phyloP scores from a whole-genome alignment of 2,329 filamentous ascomycete species.

The Sporothrix brasiliensis region DNA sequence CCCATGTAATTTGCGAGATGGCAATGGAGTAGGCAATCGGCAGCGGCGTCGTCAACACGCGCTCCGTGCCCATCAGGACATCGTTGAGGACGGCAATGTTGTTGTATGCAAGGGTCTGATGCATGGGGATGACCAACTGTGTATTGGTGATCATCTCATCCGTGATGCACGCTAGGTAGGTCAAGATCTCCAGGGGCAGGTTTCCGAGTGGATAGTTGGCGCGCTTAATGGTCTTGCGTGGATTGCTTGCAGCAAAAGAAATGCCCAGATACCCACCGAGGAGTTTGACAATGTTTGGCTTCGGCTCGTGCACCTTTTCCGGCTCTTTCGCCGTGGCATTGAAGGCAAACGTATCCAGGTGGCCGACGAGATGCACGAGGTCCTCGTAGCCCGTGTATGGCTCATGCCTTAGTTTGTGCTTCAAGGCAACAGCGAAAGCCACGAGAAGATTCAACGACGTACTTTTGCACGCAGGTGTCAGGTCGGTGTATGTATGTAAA shows the following conservation, averaged over 20 bases:
- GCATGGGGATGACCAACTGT: slow-evolving; percentile 52
- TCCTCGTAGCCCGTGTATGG: slow-evolving; percentile 71
- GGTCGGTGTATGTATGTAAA: background rate
- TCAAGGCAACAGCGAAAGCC: slow-evolving; percentile 68
- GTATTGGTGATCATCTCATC: slow-evolving; percentile 58
- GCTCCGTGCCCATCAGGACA: slow-evolving; percentile 66
- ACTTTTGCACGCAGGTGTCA: slow-evolving; percentile 34
- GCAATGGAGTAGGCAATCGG: slow-evolving; percentile 75
- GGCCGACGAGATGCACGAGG: slow-evolving; percentile 61
- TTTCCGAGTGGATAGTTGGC: slow-evolving; percentile 70
- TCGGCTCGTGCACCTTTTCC: slow-evolving; percentile 42
- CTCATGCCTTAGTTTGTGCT: slow-evolving; percentile 74
- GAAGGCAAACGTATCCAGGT: slow-evolving; percentile 68
- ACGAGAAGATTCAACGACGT: slow-evolving; percentile 70
- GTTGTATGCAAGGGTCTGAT: slow-evolving; percentile 55
- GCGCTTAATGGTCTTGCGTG: slow-evolving; percentile 68
- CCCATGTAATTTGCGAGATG: slow-evolving; percentile 76
- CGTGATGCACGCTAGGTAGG: slow-evolving; percentile 64
- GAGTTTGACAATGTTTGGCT: slow-evolving; percentile 51
- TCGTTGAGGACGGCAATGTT: slow-evolving; percentile 64
- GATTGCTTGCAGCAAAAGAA: slow-evolving; percentile 69
- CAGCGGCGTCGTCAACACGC: slow-evolving; percentile 71
- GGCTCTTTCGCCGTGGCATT: slow-evolving; percentile 47
- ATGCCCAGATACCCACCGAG: slow-evolving; percentile 68
- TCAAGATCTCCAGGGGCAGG: slow-evolving; percentile 70